Conservation (phyloP, 352 stramenopile genomes). For the Pythium myriotylum region DNA sequence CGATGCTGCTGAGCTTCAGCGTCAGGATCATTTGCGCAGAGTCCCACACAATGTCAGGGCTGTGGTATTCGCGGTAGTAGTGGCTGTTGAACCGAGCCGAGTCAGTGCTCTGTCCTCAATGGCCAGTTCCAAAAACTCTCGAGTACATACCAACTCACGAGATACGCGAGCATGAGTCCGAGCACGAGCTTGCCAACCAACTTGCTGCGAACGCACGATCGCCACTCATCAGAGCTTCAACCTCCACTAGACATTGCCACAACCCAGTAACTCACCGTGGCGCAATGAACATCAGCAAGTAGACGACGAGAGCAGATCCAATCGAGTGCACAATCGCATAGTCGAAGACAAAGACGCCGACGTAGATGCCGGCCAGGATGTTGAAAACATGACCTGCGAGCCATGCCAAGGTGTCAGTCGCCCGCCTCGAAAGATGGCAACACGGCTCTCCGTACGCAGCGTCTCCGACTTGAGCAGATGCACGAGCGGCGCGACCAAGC, state of each 20-base stretch:
- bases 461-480: conserved; percentile 59
- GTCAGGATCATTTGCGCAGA: conserved; percentile 87
- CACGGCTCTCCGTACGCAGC: conserved; percentile 44
- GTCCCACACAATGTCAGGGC: conserved; percentile 82
- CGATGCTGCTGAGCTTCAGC: conserved; percentile 79
- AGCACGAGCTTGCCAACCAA: conserved; percentile 70
- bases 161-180: conserved; percentile 59
- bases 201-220: conserved; percentile 36
- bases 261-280: conserved; percentile 45
- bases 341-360: conserved; percentile 81
- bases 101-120: no score
- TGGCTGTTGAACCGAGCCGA: conserved; percentile 51
- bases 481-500: conserved; percentile 66
- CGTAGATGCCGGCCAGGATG: conserved; percentile 56
- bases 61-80: conserved; percentile 86
- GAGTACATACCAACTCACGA: conserved; percentile 76
- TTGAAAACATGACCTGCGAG: conserved; percentile 82
- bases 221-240: not conserved
- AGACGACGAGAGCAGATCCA: conserved; percentile 56
- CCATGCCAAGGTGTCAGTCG: no score
- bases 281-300: conserved; percentile 66
- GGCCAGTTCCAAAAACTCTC: no score
- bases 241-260: not conserved
- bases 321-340: conserved; percentile 77
- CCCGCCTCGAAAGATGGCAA: no score